Base-by-base conservation (phyloP, 163 green algal genomes). In the Prototheca stagnorum region DNA sequence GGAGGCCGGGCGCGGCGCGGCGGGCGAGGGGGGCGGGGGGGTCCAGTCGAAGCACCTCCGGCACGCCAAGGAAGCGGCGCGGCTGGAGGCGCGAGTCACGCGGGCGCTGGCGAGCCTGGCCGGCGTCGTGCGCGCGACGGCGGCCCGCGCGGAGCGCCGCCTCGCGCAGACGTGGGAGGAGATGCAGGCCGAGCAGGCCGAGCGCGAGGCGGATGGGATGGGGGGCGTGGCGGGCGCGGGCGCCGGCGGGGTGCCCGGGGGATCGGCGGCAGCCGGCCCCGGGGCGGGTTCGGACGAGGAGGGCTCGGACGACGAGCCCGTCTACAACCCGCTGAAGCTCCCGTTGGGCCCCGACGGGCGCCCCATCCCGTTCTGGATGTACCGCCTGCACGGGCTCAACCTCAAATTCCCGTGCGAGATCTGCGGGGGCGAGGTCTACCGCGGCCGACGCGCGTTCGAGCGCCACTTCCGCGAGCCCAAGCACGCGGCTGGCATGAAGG, bases 291-390 rank as follows among this genome's bases (percentile, higher is more conserved):
- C 57, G 26, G 67, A 81, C 0, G 85, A 82, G 11, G 23, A 11
- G 11, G 42, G 23, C 41, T 75, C 58, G 39, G 79, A 90, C 16
- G 79, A 93, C 29, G 82, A 97, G 50, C 88, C 84, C 44, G 70
- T 98, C 12, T 97, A 99, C 78, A 99, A 99, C 73, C 90, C 90
- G 19, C 74, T 96, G 22, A 97, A 99, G 78, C 73, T 99, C 50
- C 90, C 90, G 25, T 57, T 99, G 45, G 90, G 90, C 19, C 95
- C 79, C 79, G 90, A 99, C 56, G 90, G 90, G 49, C 96, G 95
- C 72, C 90, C 90, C 56, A 97, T 99, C 58, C 90, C 90, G 22
- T 97, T 95, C 70, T 99, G 90, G 90, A 81, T 99, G 21, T 99
- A 97, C 77, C 97, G 97, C 75, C 74, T 99, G 58, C 90, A 99